These are phyloP conservation scores for Hortiboletus campestris DNA, from an alignment of 768 basidiomycete genomes.

Conservation along the genomic window DNA sequence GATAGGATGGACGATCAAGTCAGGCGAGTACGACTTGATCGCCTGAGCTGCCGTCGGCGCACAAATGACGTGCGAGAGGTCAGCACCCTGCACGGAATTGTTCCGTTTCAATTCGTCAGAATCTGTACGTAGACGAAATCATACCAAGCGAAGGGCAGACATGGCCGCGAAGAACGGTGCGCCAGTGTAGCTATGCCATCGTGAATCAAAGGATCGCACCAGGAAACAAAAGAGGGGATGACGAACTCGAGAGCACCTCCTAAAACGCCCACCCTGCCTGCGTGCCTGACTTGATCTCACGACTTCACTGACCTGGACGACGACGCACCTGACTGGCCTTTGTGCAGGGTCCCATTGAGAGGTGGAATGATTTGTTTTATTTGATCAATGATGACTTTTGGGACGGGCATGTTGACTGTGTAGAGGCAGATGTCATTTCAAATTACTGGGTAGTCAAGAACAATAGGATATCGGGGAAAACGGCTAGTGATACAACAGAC, in stretches of 20 bases:
- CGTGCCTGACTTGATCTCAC: not conserved
- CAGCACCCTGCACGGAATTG: conserved; percentile 66
- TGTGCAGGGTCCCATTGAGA: conserved; percentile 83
- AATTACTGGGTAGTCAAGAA: not conserved
- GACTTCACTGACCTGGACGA: not conserved
- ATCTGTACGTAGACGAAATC: not conserved
- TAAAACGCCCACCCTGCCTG: conserved; percentile 88
- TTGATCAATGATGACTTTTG: conserved; percentile 62
- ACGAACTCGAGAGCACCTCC: conserved; percentile 92
- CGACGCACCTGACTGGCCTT: conserved; percentile 84
- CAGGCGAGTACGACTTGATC: conserved; percentile 97
- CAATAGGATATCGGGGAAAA: conserved; percentile 20
- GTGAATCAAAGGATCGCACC: not conserved
- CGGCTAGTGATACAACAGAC: conserved; percentile 27
- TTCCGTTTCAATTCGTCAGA: not conserved
- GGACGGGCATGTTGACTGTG: conserved; percentile 52
- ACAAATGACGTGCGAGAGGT: conserved; percentile 97
- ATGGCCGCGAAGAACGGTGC: conserved; percentile 96
- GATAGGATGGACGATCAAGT: conserved; percentile 96
- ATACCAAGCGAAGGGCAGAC: conserved; percentile 80
- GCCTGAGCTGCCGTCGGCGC: conserved; percentile 87
- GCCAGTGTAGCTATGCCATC: conserved; percentile 78
- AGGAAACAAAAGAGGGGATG: not conserved
- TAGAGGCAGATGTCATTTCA: not conserved
- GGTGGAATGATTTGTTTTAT: conserved; percentile 87